Percentiles rank a stretch among this genome's conserved stretches.
These are phyloP conservation scores for Craterostigma plantagineum DNA, from an alignment of 257 asterid genomes.

Conservation along the genomic window DNA sequence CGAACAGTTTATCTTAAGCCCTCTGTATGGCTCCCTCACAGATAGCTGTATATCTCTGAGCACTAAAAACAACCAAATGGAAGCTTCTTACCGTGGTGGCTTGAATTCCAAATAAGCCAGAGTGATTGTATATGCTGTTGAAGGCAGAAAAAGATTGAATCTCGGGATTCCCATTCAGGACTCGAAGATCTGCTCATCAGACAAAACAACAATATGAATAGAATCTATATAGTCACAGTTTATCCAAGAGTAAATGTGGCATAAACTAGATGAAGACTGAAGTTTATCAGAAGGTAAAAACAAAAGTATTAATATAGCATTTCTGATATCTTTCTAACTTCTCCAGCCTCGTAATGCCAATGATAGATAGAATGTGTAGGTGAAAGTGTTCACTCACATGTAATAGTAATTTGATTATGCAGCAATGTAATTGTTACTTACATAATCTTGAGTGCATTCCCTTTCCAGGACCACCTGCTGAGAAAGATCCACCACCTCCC, in stretches of 20 bases:
- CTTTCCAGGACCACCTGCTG: constrained; percentile 99
- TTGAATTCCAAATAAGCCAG: constrained; percentile 83
- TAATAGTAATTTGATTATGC: too few relatives aligned
- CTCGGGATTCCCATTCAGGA: constrained; percentile 64
- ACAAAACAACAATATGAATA: background rate
- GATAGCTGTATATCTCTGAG: background rate
- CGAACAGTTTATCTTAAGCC: too few relatives aligned
- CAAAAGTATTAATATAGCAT: too few relatives aligned
- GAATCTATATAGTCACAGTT: background rate
- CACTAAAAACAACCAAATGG: background rate
- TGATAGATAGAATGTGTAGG: background rate
- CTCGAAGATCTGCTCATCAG: constrained; percentile 48
- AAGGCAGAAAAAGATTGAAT: constrained; percentile 73
- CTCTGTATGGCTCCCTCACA: too few relatives aligned
- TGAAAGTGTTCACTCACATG: too few relatives aligned
- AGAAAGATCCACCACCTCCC: constrained; percentile 99
- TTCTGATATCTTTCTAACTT: too few relatives aligned
- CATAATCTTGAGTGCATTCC: constrained; percentile 92
- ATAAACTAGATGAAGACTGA: background rate
- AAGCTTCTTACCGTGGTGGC: constrained; percentile 51
- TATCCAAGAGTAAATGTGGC: background rate
- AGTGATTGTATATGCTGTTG: constrained; percentile 52
- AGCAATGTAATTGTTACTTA: constrained; percentile 24
- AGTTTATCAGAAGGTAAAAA: background rate
- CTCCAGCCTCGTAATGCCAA: background rate